phyloP scores from a whole-genome alignment of 768 basidiomycete genomes.

The Brasilioporus rufonigricans region DNA sequence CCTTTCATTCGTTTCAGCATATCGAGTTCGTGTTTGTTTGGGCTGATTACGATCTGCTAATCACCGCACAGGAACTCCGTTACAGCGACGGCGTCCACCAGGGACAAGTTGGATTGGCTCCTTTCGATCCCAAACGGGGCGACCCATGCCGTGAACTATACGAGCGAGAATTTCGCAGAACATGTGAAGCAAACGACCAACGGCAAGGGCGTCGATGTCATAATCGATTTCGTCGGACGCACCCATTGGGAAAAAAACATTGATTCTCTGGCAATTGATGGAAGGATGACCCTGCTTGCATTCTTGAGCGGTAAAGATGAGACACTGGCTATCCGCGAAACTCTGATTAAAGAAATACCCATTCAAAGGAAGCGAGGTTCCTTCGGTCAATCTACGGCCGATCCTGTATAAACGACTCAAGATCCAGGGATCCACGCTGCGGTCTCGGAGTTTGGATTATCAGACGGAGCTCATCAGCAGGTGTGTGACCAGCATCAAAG shows the following conservation, averaged over 20 bases:
- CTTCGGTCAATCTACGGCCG: conserved; percentile 54
- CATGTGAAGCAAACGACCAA: conserved; percentile 67
- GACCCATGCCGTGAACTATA: conserved; percentile 82
- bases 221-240: conserved; percentile 83
- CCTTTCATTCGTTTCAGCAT: conserved; percentile 3
- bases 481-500: conserved; percentile 32
- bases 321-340: conserved; percentile 15
- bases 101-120: conserved; percentile 80
- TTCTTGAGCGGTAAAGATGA: conserved; percentile 57
- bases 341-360: conserved; percentile 18
- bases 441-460: conserved; percentile 71
- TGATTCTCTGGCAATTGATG: conserved; percentile 65
- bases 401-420: conserved; percentile 83
- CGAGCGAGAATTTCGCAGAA: conserved; percentile 74
- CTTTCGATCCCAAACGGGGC: conserved; percentile 63
- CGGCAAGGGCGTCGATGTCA: conserved; percentile 73
- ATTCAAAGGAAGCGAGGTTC: conserved; percentile 48
- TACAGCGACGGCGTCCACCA: conserved; percentile 82
- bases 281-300: conserved; percentile 68
- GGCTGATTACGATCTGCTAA: conserved; percentile 3
- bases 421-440: conserved; percentile 85
- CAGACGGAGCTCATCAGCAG: conserved; percentile 67
- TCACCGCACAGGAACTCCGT: conserved; percentile 52
- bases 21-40: not conserved
- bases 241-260: conserved; percentile 75